phyloP scores from a whole-genome alignment of 352 stramenopile species.

The Thalassiosira mediterranea region DNA sequence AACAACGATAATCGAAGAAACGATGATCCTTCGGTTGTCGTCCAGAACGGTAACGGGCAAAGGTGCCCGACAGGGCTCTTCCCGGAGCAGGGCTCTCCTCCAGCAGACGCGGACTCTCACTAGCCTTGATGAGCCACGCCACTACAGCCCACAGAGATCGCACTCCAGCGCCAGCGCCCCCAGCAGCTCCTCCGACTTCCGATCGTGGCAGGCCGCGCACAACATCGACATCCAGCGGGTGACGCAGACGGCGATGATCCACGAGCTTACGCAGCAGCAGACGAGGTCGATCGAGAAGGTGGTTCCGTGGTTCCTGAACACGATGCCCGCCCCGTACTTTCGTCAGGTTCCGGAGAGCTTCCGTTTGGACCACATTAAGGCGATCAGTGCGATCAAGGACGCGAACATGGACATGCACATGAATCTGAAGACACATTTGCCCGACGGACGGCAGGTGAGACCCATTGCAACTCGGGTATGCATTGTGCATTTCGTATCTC shows the following conservation, averaged over 20 bases:
- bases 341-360: constrained; percentile 73
- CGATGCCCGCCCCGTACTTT: constrained; percentile 84
- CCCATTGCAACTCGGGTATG: background rate
- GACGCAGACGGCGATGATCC: constrained; percentile 79
- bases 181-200: constrained; percentile 9
- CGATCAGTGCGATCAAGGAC: constrained; percentile 63
- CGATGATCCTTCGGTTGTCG: constrained; percentile 29
- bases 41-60: background rate
- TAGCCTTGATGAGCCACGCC: constrained; percentile 4
- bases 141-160: background rate
- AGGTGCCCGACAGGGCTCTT: background rate
- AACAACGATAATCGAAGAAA: background rate
- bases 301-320: constrained; percentile 85
- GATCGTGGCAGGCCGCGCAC: constrained; percentile 73
- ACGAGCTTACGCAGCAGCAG: constrained; percentile 80
- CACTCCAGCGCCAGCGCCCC: background rate
- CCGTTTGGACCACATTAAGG: constrained; percentile 79
- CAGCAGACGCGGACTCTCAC: constrained; percentile 10
- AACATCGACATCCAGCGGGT: constrained; percentile 81
- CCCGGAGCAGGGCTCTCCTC: constrained; percentile 3
- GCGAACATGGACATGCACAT: constrained; percentile 78
- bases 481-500: background rate
- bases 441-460: constrained; percentile 62
- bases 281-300: constrained; percentile 73
- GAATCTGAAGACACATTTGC: constrained; percentile 78